Conservation (phyloP, 192 early-diverging fungal species). For the Bifiguratus adelaidae region DNA sequence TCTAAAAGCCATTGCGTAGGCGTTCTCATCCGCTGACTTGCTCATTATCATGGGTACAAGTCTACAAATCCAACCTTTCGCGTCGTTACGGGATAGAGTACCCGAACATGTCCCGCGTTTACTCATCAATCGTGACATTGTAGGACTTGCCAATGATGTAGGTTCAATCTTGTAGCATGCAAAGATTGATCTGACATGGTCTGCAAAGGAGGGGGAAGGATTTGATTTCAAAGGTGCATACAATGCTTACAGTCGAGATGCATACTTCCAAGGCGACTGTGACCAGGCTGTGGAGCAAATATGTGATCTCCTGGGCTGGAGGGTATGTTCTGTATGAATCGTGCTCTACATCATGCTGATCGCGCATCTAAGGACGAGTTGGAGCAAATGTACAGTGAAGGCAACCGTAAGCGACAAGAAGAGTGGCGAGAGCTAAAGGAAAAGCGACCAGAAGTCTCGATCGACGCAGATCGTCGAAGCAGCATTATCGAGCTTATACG, state of each 20-base stretch:
- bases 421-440: no score
- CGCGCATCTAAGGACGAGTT: no score
- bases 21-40: slow-evolving; percentile 69
- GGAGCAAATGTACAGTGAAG: no score
- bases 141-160: slow-evolving; percentile 41
- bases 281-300: slow-evolving; percentile 66
- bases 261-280: slow-evolving; percentile 67
- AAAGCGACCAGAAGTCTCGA: no score
- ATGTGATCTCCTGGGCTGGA: slow-evolving; percentile 66
- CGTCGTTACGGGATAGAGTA: slow-evolving; percentile 62
- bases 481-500: no score
- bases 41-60: slow-evolving; percentile 93
- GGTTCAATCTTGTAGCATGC: no score
- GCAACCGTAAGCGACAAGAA: no score
- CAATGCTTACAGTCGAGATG: slow-evolving; percentile 65
- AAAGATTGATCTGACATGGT: no score
- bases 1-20: slow-evolving; percentile 16
- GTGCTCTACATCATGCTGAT: no score
- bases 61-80: slow-evolving; percentile 86
- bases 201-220: no score
- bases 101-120: slow-evolving; percentile 60
- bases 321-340: no score
- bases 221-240: slow-evolving; percentile 74
- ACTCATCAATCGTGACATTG: slow-evolving; percentile 82
- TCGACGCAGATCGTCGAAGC: no score